Evolutionary conservation across 2,329 filamentous ascomycete genomes (phyloP).

Genomic region (Talaromyces piceae): DNA sequence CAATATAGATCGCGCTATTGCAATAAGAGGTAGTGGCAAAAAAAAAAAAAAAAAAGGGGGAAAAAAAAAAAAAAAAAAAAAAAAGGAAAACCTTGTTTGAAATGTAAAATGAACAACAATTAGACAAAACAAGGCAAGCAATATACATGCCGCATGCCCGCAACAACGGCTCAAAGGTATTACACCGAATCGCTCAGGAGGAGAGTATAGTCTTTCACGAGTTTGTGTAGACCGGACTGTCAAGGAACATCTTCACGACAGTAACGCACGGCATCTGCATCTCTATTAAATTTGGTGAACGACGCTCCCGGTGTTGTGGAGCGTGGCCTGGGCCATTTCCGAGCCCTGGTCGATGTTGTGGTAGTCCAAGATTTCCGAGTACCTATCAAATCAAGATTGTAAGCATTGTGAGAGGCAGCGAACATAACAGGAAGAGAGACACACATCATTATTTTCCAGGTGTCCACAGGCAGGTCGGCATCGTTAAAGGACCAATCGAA

Average conservation of each 20-base stretch:
- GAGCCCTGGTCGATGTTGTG: conserved; percentile 70
- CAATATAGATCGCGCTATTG: background rate
- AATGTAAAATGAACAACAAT: background rate
- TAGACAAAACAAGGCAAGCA: background rate
- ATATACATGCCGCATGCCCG: conserved; percentile 1
- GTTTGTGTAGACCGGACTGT: conserved; percentile 3
- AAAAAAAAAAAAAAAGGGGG: background rate
- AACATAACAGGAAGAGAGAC: conserved; percentile 23
- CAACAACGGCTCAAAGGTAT: background rate
- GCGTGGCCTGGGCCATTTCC: conserved; percentile 3
- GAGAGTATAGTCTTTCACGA: conserved; percentile 4
- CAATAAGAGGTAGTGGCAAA: background rate
- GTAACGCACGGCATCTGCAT: background rate
- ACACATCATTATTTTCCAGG: conserved; percentile 99
- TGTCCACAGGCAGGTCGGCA: conserved; percentile 91
- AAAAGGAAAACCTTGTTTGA: no score
- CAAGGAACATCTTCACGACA: background rate
- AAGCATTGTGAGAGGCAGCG: conserved; percentile 8
- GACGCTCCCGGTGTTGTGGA: conserved; percentile 3
- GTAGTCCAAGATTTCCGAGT: conserved; percentile 97
- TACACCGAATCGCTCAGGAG: background rate
- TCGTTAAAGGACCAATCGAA: conserved; percentile 99
- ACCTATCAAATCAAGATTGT: conserved; percentile 54
- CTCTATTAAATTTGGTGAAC: background rate
- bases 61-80: background rate